Base-by-base conservation (phyloP, 2,329 filamentous ascomycete genomes). In the Colletotrichum lini region DNA sequence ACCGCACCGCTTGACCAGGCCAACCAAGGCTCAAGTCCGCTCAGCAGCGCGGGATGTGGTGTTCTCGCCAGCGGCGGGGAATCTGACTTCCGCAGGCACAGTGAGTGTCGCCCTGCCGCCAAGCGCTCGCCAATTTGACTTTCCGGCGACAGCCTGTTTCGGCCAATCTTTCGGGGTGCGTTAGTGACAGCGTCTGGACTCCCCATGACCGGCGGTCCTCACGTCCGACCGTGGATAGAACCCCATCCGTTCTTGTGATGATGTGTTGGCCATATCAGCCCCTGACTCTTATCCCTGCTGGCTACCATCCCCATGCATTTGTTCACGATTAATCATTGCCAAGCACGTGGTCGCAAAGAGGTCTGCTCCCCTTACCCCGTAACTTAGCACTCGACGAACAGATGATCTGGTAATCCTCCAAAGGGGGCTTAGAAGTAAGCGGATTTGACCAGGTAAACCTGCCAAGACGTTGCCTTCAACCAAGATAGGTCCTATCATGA, bases 401-500 rank as follows among this genome's bases (percentile, higher is more conserved):
- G 52, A 62, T 42, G 64, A 3, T 57, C 54, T 67, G 64, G 38
- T 23, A 10, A n/a, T 2, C 21, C 35, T 8, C 44, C 16, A 44
- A 38, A 18, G 13, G 38, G 45, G 65, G 44, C 52, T 59, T 53
- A 26, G 65, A 58, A n/a, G 58, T 68, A 40, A 42, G 44, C 16
- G 45, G 6, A 18, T 30, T 35, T 63, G 57, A 42, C 57, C 45
- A 62, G 68, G 52, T n/a, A 58, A 54, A 47, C 65, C 38, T 47
- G 65, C 68, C 58, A 71, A 71, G 68, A 68, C 52, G 58, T 49
- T 68, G 38, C 52, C 50, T 53, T 53, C 5, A 18, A 59, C 64
- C 57, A 57, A 68, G 44, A 35, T 62, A 58, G 57, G 38, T 53
- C 38, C 59, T 38, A 53, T 42, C 67, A 56, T 66, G 62, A 49